These are phyloP conservation scores for Clausena lansium DNA, from an alignment of 345 rosid genomes.

Conservation along the genomic window DNA sequence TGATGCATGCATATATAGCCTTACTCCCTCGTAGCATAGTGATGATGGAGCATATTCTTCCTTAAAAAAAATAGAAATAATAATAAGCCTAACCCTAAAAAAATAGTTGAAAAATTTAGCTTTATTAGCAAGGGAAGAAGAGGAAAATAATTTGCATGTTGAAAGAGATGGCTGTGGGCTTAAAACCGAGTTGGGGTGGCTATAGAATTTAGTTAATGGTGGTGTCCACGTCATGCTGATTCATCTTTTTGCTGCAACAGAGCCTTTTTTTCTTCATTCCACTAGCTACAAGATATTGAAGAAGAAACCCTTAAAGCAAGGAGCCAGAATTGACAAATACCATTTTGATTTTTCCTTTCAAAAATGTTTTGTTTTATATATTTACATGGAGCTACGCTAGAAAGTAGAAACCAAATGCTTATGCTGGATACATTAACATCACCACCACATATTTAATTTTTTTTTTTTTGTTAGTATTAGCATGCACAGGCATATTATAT, in stretches of 20 bases:
- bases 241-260: constrained; percentile 12
- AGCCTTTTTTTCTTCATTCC: constrained; percentile 38
- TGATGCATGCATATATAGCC: not conserved
- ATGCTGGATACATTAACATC: constrained; percentile 29
- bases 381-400: not conserved
- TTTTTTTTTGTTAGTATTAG: constrained; percentile 12
- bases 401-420: not conserved
- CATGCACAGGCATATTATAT: constrained; percentile 23
- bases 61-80: not conserved
- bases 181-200: constrained; percentile 46
- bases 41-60: constrained; percentile 7
- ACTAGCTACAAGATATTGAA: constrained; percentile 23
- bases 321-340: constrained; percentile 13
- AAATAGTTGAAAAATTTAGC: not conserved
- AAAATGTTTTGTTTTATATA: constrained; percentile 4
- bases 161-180: not conserved
- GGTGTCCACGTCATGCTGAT: constrained; percentile 52
- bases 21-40: not conserved
- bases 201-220: constrained; percentile 38
- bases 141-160: not conserved
- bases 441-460: constrained; percentile 20
- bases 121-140: not conserved
- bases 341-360: not conserved
- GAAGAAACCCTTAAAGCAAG: constrained; percentile 23
- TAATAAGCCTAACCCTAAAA: not conserved